A percentile compares a stretch with the other conserved stretches of the same genome.
Evolutionary conservation across 768 basidiomycete genomes (phyloP).

Genomic region (Candolleomyces aberdarensis): DNA sequence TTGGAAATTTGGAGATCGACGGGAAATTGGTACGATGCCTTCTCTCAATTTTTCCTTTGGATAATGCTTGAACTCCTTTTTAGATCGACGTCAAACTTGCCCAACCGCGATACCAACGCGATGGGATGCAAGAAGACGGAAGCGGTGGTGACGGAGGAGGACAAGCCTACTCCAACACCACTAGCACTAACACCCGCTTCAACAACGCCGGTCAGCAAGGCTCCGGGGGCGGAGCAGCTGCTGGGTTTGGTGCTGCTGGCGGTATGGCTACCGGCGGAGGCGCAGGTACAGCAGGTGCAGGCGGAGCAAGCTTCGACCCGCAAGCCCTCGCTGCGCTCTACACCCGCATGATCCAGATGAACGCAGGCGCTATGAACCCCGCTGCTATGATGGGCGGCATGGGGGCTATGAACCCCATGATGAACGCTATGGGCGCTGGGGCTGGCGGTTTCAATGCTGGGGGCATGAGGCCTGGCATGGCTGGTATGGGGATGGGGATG

Average conservation of each 20-base stretch:
- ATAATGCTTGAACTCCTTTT: no score
- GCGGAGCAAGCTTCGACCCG: conserved; percentile 80
- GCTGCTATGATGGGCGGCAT: conserved; percentile 53
- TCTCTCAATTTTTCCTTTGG: background rate
- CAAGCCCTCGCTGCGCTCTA: conserved; percentile 91
- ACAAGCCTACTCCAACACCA: conserved; percentile 21
- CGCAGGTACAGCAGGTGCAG: conserved; percentile 35
- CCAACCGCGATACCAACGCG: conserved; percentile 82
- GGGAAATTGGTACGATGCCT: conserved; percentile 78
- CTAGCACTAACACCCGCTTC: background rate
- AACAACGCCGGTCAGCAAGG: background rate
- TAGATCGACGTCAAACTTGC: conserved; percentile 98
- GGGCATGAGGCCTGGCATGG: conserved; percentile 30
- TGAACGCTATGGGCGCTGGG: conserved; percentile 39
- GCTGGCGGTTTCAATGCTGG: conserved; percentile 24
- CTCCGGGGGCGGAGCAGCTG: conserved; percentile 14
- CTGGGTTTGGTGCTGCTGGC: background rate
- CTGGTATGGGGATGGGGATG: conserved; percentile 36
- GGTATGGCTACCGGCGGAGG: conserved; percentile 41
- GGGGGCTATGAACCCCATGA: conserved; percentile 38
- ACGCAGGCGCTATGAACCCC: conserved; percentile 55
- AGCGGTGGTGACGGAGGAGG: conserved; percentile 12
- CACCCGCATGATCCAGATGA: conserved; percentile 92
- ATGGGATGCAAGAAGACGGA: conserved; percentile 29
- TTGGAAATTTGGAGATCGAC: conserved; percentile 88